These are phyloP conservation scores for Gloeophyllum trabeum DNA, from an alignment of 768 basidiomycete species.

Conservation along the genomic window DNA sequence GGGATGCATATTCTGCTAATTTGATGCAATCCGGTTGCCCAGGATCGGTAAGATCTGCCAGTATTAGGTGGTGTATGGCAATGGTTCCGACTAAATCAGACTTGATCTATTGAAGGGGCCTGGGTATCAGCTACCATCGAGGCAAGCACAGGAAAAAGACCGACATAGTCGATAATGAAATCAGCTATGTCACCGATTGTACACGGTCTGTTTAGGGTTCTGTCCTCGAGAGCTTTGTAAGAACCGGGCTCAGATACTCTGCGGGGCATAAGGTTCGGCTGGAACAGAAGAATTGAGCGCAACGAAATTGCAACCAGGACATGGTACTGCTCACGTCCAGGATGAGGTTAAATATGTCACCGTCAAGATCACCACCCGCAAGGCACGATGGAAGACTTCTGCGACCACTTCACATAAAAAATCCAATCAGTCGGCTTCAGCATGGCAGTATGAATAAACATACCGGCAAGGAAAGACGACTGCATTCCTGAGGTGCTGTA, in stretches of 20 bases:
- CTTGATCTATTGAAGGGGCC: constrained; percentile 15
- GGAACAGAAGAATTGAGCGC: too few species aligned
- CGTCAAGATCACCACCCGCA: constrained; percentile 45
- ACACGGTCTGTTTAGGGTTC: constrained; percentile 19
- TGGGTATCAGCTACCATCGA: constrained; percentile 1
- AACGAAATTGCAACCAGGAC: too few species aligned
- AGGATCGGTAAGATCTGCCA: constrained; percentile 27
- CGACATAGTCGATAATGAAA: constrained; percentile 36
- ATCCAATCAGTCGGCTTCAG: background rate
- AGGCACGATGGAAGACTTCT: constrained; percentile 34
- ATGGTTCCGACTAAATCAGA: constrained; percentile 30
- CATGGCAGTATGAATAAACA: constrained; percentile 2
- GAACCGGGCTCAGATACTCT: constrained; percentile 12
- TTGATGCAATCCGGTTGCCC: constrained; percentile 23
- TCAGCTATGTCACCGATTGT: constrained; percentile 31
- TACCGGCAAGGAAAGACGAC: constrained; percentile 41
- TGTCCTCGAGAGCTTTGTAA: constrained; percentile 26
- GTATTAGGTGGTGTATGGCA: constrained; percentile 29
- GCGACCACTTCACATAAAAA: constrained; percentile 19
- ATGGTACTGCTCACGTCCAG: constrained; percentile 6
- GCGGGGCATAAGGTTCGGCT: constrained; percentile 21
- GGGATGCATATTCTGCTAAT: constrained; percentile 32
- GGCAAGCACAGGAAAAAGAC: constrained; percentile 7
- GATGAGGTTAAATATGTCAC: constrained; percentile 39
- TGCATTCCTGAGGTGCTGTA: constrained; percentile 29